Percentiles rank a stretch among this genome's conserved stretches.
Evolutionary conservation across 768 basidiomycete genomes (phyloP).

Genomic region (Leccinum sublutescens): DNA sequence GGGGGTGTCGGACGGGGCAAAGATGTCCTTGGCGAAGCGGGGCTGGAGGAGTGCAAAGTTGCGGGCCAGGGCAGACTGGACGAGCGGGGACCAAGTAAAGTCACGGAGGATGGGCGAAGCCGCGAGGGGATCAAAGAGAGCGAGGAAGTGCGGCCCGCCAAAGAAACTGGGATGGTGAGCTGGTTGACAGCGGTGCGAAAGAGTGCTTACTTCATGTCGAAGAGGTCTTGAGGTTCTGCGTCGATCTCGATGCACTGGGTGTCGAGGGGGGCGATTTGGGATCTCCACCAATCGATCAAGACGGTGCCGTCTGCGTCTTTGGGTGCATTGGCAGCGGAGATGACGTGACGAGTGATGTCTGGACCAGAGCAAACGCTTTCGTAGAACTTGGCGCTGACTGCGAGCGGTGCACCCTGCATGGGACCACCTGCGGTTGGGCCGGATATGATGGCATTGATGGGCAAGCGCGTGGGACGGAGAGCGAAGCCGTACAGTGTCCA

Average conservation of each 20-base stretch:
- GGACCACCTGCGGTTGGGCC: slow-evolving; percentile 56
- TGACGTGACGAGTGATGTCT: slow-evolving; percentile 30
- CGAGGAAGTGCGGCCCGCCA: slow-evolving; percentile 39
- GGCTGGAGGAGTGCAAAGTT: slow-evolving; percentile 45
- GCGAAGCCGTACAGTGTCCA: slow-evolving; percentile 56
- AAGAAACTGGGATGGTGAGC: slow-evolving; percentile 39
- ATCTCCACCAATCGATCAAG: slow-evolving; percentile 52
- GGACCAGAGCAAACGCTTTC: slow-evolving; percentile 42
- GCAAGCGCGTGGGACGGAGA: slow-evolving; percentile 50
- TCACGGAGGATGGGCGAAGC: slow-evolving; percentile 47
- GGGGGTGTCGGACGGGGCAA: slow-evolving; percentile 14
- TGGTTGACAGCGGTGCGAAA: background rate
- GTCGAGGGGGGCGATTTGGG: slow-evolving; percentile 35
- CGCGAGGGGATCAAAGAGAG: slow-evolving; percentile 42
- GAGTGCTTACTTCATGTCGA: slow-evolving; percentile 47
- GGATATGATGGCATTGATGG: slow-evolving; percentile 56
- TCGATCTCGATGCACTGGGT: slow-evolving; percentile 46
- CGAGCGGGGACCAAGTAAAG: slow-evolving; percentile 57
- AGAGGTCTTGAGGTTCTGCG: slow-evolving; percentile 39
- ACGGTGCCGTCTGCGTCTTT: slow-evolving; percentile 38
- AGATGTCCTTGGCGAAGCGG: slow-evolving; percentile 24
- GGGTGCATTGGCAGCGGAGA: slow-evolving; percentile 38
- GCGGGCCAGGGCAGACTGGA: slow-evolving; percentile 47
- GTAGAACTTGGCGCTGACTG: slow-evolving; percentile 52
- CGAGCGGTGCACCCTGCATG: slow-evolving; percentile 31